phyloP scores from a whole-genome alignment of 495 filamentous ascomycete species.

The Talaromyces proteolyticus region DNA sequence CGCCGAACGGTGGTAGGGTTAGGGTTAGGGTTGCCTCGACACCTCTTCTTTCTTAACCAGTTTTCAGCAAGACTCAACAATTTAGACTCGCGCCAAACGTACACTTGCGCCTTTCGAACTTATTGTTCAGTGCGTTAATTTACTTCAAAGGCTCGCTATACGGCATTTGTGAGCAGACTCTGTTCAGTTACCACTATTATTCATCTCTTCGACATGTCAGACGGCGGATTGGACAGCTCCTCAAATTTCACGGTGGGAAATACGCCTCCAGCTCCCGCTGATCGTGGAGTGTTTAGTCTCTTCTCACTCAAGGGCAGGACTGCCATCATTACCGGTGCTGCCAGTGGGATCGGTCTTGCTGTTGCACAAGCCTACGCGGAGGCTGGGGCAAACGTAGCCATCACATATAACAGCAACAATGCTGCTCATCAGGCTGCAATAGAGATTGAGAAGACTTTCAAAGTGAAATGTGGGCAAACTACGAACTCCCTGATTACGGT shows the following conservation, averaged over 20 bases:
- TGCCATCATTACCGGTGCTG: constrained; percentile 68
- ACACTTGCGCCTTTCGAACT: too few species aligned
- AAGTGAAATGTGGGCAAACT: constrained; percentile 64
- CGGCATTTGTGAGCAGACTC: too few species aligned
- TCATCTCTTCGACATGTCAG: background rate
- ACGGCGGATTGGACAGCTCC: background rate
- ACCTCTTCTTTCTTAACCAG: too few species aligned
- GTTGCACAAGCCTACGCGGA: constrained; percentile 65
- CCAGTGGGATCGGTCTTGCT: constrained; percentile 62
- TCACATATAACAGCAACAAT: constrained; percentile 71
- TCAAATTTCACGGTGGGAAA: background rate
- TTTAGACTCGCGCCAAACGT: too few species aligned
- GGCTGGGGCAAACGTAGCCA: constrained; percentile 69
- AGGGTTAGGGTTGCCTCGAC: too few species aligned
- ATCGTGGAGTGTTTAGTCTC: constrained; percentile 46
- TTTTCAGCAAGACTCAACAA: too few species aligned
- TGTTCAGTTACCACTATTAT: background rate
- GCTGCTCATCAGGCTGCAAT: constrained; percentile 54
- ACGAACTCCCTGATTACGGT: background rate
- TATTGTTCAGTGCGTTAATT: too few species aligned
- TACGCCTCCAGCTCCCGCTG: constrained; percentile 1
- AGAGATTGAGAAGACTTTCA: constrained; percentile 58
- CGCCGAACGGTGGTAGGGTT: too few species aligned
- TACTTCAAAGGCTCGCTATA: too few species aligned
- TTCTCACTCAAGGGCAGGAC: constrained; percentile 68